phyloP scores from a whole-genome alignment of 768 basidiomycete species.

The Amyloporia xantha region DNA sequence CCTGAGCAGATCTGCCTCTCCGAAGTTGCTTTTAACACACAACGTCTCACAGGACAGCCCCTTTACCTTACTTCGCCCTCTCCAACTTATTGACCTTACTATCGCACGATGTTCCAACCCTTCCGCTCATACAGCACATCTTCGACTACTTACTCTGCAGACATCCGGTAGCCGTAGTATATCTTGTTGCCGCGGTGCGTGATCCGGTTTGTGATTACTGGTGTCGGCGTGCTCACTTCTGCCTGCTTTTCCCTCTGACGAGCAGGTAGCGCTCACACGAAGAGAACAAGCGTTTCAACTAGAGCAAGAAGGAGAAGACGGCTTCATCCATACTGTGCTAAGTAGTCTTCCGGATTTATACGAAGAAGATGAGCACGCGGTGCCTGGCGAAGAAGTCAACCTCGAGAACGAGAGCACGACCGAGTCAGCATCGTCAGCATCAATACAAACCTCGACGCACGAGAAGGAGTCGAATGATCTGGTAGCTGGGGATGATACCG shows the following conservation, averaged over 20 bases:
- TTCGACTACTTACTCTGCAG: slow-evolving; percentile 86
- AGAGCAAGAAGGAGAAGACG: slow-evolving; percentile 66
- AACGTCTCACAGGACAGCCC: slow-evolving; percentile 45
- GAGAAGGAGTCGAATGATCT: background rate
- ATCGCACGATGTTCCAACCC: slow-evolving; percentile 85
- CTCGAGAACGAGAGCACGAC: background rate
- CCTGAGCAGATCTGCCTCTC: too few species aligned
- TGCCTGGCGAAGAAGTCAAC: slow-evolving; percentile 1
- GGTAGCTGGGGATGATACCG: background rate
- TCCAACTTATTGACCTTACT: slow-evolving; percentile 89
- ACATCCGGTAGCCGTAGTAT: slow-evolving; percentile 76
- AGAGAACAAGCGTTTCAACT: slow-evolving; percentile 60
- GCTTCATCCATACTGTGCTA: slow-evolving; percentile 75
- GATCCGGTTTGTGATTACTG: background rate
- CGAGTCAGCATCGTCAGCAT: background rate
- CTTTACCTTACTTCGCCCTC: slow-evolving; percentile 84
- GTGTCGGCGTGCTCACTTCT: background rate
- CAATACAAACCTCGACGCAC: background rate
- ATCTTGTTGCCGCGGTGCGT: slow-evolving; percentile 77
- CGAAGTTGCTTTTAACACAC: too few species aligned
- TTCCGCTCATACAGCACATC: slow-evolving; percentile 85
- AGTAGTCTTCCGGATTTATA: slow-evolving; percentile 55
- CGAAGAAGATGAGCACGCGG: slow-evolving; percentile 31
- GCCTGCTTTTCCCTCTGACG: background rate
- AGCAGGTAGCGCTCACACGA: slow-evolving; percentile 65